Conservation (phyloP, 306 rosid genomes). For the Trifolium dubium region DNA sequence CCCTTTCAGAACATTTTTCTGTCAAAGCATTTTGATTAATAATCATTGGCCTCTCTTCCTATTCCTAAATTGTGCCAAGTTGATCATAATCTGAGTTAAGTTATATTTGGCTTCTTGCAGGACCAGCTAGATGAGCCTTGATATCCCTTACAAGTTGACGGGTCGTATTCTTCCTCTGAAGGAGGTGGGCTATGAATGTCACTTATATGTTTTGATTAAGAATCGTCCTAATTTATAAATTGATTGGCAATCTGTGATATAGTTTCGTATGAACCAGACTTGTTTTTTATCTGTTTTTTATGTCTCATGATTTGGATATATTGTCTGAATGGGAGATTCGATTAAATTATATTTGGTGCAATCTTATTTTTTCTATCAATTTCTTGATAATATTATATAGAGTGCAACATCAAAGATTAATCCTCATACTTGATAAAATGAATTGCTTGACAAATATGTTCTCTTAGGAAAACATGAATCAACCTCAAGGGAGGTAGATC, state of each 20-base stretch:
- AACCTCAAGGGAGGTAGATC: background rate
- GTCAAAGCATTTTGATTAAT: conserved; percentile 3
- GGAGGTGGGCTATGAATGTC: conserved; percentile 78
- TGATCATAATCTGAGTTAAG: conserved; percentile 34
- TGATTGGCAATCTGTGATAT: conserved; percentile 48
- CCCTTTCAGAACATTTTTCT: conserved; percentile 13
- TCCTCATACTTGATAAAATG: background rate
- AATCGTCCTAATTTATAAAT: conserved; percentile 51
- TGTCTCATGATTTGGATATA: conserved; percentile 47
- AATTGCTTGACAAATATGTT: background rate
- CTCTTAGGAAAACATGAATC: background rate
- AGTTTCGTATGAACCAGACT: conserved; percentile 40
- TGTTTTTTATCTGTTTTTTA: conserved; percentile 25
- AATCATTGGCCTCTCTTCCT: conserved; percentile 12
- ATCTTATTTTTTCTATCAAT: conserved; percentile 22
- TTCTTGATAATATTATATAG: background rate
- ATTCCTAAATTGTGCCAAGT: background rate
- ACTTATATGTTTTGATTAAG: conserved; percentile 56
- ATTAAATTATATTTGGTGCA: conserved; percentile 42
- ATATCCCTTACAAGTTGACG: conserved; percentile 45
- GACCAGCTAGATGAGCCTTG: conserved; percentile 90
- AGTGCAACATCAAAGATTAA: background rate
- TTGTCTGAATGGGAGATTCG: conserved; percentile 37
- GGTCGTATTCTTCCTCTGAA: conserved; percentile 53
- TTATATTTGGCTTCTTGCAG: conserved; percentile 52